A percentile compares a stretch with the other conserved stretches of the same genome.
These are phyloP conservation scores for Boletus huronensis DNA, from an alignment of 768 basidiomycete species.

Conservation along the genomic window DNA sequence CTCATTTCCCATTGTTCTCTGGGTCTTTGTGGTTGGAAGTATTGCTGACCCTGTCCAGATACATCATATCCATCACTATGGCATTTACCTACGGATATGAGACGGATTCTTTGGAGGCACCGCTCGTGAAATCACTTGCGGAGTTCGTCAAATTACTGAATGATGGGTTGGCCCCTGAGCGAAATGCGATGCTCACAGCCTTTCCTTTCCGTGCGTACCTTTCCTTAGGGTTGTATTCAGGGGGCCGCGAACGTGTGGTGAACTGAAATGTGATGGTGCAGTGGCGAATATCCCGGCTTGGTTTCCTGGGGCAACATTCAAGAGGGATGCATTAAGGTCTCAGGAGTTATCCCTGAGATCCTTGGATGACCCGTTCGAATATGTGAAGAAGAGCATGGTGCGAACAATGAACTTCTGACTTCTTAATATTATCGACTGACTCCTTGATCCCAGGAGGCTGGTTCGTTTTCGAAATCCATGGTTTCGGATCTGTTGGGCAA, in stretches of 20 bases:
- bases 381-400: constrained; percentile 26
- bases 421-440: constrained; percentile 1
- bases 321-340: constrained; percentile 26
- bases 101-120: constrained; percentile 23
- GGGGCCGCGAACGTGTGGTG: background rate
- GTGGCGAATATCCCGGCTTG: constrained; percentile 28
- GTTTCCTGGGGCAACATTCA: constrained; percentile 31
- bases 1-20: background rate
- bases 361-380: constrained; percentile 28
- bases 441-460: constrained; percentile 15
- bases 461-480: constrained; percentile 27
- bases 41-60: constrained; percentile 13
- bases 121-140: constrained; percentile 24
- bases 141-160: constrained; percentile 24
- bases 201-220: constrained; percentile 29
- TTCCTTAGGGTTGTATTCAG: background rate
- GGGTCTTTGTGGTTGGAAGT: background rate
- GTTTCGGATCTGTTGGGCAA: constrained; percentile 26
- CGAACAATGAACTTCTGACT: background rate
- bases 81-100: constrained; percentile 30
- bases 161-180: constrained; percentile 24
- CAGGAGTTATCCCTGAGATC: constrained; percentile 23
- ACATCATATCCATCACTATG: constrained; percentile 33
- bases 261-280: constrained; percentile 9
- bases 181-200: constrained; percentile 25